These are phyloP conservation scores for Fomitopsis betulina DNA, from an alignment of 1,284 basidiomycete species.

Conservation along the genomic window DNA sequence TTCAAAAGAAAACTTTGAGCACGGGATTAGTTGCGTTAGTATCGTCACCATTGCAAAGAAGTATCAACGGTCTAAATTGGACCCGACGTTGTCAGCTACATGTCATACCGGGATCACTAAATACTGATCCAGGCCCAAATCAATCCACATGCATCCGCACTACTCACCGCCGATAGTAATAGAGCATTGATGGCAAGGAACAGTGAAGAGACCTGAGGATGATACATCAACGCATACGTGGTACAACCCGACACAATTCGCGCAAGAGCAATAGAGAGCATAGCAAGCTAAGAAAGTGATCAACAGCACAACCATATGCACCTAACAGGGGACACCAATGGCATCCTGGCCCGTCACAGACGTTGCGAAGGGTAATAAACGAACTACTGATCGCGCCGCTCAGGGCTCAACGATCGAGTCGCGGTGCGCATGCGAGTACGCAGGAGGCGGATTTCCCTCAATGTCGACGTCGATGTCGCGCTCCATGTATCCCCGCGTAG, in stretches of 20 bases:
- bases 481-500: slow-evolving; percentile 26
- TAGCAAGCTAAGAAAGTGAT: neutral
- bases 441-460: slow-evolving; percentile 22
- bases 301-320: neutral
- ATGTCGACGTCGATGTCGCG: slow-evolving; percentile 9
- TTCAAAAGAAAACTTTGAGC: too few species aligned
- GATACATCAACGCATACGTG: neutral
- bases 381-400: neutral
- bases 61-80: too few species aligned
- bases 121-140: too few species aligned
- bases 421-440: slow-evolving; percentile 18
- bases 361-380: neutral
- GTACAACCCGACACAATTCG: neutral
- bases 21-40: too few species aligned
- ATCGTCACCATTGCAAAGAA: too few species aligned
- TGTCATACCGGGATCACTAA: too few species aligned
- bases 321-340: neutral
- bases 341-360: neutral
- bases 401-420: neutral
- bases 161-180: too few species aligned
- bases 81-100: too few species aligned
- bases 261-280: neutral
- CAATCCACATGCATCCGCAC: too few species aligned
- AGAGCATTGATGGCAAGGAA: too few species aligned
- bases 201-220: too few species aligned